Conservation (phyloP, 257 asterid genomes). For the Anisodus tanguticus region DNA sequence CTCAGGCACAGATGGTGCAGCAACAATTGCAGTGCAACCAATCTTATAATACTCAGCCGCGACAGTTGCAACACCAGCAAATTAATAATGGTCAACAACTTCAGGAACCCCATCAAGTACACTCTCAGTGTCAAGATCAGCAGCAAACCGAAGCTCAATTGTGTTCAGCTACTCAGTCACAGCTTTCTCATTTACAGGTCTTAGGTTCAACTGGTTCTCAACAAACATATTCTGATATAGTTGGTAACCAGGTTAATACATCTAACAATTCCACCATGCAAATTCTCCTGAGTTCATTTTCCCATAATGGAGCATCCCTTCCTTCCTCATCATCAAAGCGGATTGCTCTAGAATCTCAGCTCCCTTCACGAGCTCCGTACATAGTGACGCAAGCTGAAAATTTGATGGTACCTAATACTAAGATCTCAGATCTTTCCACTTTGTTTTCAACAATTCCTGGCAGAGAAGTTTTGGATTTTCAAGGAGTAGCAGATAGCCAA, state of each 20-base stretch:
- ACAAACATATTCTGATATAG: constrained; percentile 65
- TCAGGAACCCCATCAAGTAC: constrained; percentile 50
- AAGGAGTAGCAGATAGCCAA: constrained; percentile 54
- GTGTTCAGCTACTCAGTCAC: constrained; percentile 55
- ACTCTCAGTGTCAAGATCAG: constrained; percentile 55
- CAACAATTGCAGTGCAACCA: constrained; percentile 55
- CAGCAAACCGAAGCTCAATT: constrained; percentile 53
- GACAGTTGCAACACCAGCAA: constrained; percentile 37
- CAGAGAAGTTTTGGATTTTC: constrained; percentile 63
- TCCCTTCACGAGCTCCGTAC: constrained; percentile 61
- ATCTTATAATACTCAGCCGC: constrained; percentile 3
- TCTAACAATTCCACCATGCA: constrained; percentile 62
- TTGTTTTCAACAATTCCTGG: constrained; percentile 66
- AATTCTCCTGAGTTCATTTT: constrained; percentile 62
- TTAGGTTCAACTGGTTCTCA: constrained; percentile 60
- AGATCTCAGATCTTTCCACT: constrained; percentile 66
- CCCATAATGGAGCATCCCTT: constrained; percentile 66
- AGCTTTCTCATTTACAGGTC: constrained; percentile 55
- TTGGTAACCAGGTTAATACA: constrained; percentile 57
- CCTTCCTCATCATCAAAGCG: constrained; percentile 76
- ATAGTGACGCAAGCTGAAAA: constrained; percentile 65
- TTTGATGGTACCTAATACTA: constrained; percentile 52
- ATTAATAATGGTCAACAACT: constrained; percentile 54
- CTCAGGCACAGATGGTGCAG: constrained; percentile 84
- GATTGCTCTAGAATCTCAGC: constrained; percentile 69